Evolutionary conservation across 1,139 yeast species (phyloP).

Genomic region (Saccharomyces uvarum): DNA sequence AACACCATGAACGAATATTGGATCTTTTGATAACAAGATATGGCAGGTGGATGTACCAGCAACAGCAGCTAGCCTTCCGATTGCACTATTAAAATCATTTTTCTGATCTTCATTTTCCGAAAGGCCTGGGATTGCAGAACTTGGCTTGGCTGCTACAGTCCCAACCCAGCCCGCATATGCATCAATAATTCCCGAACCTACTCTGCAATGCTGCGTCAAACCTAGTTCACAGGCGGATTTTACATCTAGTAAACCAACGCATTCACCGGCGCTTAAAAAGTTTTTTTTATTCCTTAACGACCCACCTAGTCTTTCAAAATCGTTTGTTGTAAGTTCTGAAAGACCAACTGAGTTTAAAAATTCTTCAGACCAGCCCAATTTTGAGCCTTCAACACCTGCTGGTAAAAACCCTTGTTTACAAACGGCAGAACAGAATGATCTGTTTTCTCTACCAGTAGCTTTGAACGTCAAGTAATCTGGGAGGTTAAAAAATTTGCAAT

Average conservation of each 20-base stretch:
- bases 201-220: constrained; percentile 67
- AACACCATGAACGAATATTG: constrained; percentile 89
- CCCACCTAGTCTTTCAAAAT: constrained; percentile 79
- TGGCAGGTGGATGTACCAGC: constrained; percentile 99
- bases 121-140: not conserved
- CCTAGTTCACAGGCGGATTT: constrained; percentile 80
- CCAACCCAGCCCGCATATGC: constrained; percentile 99
- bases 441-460: constrained; percentile 79
- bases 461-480: constrained; percentile 85
- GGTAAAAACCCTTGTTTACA: constrained; percentile 96
- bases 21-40: constrained; percentile 74
- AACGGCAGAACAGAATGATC: constrained; percentile 83
- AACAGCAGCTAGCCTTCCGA: constrained; percentile 90
- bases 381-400: constrained; percentile 76
- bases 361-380: constrained; percentile 83
- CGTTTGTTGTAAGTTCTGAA: constrained; percentile 67
- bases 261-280: constrained; percentile 81
- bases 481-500: constrained; percentile 81
- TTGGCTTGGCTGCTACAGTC: constrained; percentile 75
- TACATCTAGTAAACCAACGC: constrained; percentile 62
- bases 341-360: constrained; percentile 63
- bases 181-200: constrained; percentile 93
- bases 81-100: constrained; percentile 38
- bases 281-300: constrained; percentile 38
- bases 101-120: constrained; percentile 43